These are phyloP conservation scores for Claviceps monticola DNA, from an alignment of 2,329 filamentous ascomycete genomes.

Conservation along the genomic window DNA sequence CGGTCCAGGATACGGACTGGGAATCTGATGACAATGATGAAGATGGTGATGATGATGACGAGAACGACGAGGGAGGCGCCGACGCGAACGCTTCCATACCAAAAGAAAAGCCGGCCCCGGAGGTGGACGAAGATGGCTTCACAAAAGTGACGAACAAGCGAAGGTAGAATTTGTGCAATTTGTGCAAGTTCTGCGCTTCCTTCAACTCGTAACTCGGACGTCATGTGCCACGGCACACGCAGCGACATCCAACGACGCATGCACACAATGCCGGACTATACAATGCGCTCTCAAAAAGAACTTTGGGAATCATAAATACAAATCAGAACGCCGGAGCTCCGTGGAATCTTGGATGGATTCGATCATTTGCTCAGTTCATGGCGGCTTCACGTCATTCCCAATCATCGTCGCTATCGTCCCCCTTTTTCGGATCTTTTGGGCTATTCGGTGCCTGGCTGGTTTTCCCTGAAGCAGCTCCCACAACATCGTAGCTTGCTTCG, in stretches of 20 bases:
- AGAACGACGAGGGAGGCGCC: constrained; percentile 38
- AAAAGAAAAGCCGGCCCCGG: constrained; percentile 52
- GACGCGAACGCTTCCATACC: constrained; percentile 51
- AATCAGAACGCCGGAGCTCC: constrained; percentile 19
- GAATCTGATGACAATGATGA: constrained; percentile 48
- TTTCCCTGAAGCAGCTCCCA: constrained; percentile 61
- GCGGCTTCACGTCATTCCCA: constrained; percentile 8
- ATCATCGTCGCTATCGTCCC: constrained; percentile 23
- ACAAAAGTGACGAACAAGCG: constrained; percentile 60
- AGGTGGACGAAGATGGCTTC: constrained; percentile 73
- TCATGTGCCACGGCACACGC: constrained; percentile 1
- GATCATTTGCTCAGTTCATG: not conserved
- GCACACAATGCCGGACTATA: constrained; percentile 5
- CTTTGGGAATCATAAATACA: constrained; percentile 10
- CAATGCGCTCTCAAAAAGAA: constrained; percentile 1
- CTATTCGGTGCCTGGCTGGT: constrained; percentile 64
- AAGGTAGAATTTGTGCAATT: constrained; percentile 27
- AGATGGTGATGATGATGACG: constrained; percentile 48
- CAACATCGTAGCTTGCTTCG: constrained; percentile 90
- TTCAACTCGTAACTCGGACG: not conserved
- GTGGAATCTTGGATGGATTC: not conserved
- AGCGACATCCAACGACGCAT: constrained; percentile 16
- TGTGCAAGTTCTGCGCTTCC: not conserved
- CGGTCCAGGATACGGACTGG: constrained; percentile 46
- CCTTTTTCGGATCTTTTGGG: constrained; percentile 42